A percentile compares a stretch with the other conserved stretches of the same genome.
phyloP scores from a whole-genome alignment of 108 stramenopile species.

The Skeletonema menzelii region DNA sequence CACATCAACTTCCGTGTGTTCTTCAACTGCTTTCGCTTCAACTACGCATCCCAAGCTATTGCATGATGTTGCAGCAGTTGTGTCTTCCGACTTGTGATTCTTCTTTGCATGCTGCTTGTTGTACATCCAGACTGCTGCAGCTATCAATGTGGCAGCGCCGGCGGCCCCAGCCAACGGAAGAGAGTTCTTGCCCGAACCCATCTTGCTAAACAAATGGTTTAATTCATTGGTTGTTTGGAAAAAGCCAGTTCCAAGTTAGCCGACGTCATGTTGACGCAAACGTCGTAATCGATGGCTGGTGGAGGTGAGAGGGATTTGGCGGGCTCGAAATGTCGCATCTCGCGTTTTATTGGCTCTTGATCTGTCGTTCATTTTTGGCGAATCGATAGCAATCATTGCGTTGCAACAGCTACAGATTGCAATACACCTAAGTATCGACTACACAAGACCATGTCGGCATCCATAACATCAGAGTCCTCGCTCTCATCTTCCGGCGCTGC shows the following conservation, averaged over 20 bases:
- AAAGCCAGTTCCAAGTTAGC: no score
- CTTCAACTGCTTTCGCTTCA: background rate
- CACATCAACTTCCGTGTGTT: background rate
- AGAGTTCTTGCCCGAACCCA: background rate
- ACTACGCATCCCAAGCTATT: background rate
- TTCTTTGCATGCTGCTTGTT: background rate
- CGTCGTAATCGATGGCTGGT: background rate
- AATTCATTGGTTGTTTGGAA: background rate
- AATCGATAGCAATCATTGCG: no score
- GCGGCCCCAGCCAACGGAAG: background rate
- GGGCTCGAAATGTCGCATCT: no score
- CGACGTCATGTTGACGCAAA: background rate
- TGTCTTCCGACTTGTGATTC: background rate
- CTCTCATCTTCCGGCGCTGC: background rate
- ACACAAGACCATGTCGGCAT: background rate
- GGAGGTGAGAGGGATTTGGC: background rate
- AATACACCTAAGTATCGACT: no score
- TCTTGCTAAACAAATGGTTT: background rate
- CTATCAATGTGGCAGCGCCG: background rate
- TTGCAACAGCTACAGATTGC: no score
- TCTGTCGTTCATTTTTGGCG: no score
- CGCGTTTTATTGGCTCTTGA: no score
- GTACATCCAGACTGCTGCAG: conserved; percentile 1
- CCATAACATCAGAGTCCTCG: background rate
- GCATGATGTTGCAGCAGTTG: background rate